Base-by-base conservation (phyloP, 305 asterid genomes). In the Ilex paraguariensis region DNA sequence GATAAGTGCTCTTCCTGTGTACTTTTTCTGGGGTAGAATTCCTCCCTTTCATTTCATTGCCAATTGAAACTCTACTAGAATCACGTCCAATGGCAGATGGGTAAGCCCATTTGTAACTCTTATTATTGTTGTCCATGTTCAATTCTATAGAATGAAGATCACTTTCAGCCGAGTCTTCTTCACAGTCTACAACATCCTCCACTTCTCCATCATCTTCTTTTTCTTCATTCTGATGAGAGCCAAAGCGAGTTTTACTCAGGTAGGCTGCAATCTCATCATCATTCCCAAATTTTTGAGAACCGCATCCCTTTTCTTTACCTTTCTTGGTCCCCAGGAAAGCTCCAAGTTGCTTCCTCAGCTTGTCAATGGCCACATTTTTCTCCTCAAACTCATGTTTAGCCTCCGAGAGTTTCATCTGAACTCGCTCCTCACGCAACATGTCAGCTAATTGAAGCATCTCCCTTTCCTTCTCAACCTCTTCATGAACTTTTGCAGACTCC, bases 311-410 rank as follows among this genome's bases (percentile, higher is more conserved):
- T 36, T 65, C 77, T 63, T 80, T 84, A 49, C 78, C 80, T 56
- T 69, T 66, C 64, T 84, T 88, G 15, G 79, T 50, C 15, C 87
- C 83, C 3, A 89, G 85, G 70, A 89, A 87, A 48, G 70, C 80
- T 68, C 87, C 97, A 9, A 92, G 83, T 30, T 92, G 98, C 64
- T 76, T 89, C 80, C 87, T 78, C 58, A 92, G 76, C 87, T 87
- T 92, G 71, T 77, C 75, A 53, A 85, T 75, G 51, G 92, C 91
- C 7, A 89, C 76, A 70, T 74, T 78, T 62, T 88, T 91, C 73
- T 80, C 95, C 80, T 85, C 95, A 30, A 71, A 79, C 7, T 76
- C 87, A 63, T 77, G 88, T 50, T 75, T 87, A 52, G 87, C 88
- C 56, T 82, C 92, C 0, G 87, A 75, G 5, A 75, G 72, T 68